Percentiles rank a stretch among this genome's conserved stretches.
phyloP scores from a whole-genome alignment of 495 filamentous ascomycete genomes.

The Penicillium bialowiezense region DNA sequence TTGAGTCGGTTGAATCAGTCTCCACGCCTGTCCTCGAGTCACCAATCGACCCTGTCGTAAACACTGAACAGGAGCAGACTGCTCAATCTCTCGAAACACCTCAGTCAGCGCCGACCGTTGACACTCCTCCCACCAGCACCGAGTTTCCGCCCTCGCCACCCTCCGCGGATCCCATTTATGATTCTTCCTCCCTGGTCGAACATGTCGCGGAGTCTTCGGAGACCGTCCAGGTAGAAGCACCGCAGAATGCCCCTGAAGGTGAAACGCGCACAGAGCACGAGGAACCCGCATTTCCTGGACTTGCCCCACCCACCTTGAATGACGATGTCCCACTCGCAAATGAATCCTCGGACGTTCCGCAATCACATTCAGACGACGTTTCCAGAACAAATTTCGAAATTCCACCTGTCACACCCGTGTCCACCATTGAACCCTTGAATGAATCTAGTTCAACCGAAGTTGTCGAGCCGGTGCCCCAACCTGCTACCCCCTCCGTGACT shows the following conservation, averaged over 20 bases:
- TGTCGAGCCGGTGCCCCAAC: constrained; percentile 17
- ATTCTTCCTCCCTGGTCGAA: constrained; percentile 12
- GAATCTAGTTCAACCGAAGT: constrained; percentile 10
- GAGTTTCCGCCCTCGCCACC: constrained; percentile 18
- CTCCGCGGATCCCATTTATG: constrained; percentile 11
- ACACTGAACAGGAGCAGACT: neutral
- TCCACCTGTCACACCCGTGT: constrained; percentile 14
- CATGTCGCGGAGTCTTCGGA: constrained; percentile 8
- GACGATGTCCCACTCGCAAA: constrained; percentile 32
- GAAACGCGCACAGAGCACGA: constrained; percentile 24
- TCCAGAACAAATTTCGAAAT: constrained; percentile 9
- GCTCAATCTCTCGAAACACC: constrained; percentile 6
- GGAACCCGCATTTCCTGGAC: constrained; percentile 24
- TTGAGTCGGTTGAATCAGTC: too few relatives aligned
- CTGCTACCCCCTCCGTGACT: constrained; percentile 18
- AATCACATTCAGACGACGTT: constrained; percentile 23
- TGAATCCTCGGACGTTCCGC: constrained; percentile 25
- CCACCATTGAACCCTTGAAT: constrained; percentile 11
- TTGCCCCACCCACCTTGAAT: constrained; percentile 35
- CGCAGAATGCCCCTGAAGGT: constrained; percentile 24
- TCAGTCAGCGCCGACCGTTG: constrained; percentile 21
- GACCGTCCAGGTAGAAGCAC: constrained; percentile 15
- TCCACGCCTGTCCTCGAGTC: neutral
- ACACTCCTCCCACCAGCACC: constrained; percentile 16
- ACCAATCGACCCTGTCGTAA: neutral